phyloP scores from a whole-genome alignment of 2,329 filamentous ascomycete genomes.

The Chaetomium sp. region DNA sequence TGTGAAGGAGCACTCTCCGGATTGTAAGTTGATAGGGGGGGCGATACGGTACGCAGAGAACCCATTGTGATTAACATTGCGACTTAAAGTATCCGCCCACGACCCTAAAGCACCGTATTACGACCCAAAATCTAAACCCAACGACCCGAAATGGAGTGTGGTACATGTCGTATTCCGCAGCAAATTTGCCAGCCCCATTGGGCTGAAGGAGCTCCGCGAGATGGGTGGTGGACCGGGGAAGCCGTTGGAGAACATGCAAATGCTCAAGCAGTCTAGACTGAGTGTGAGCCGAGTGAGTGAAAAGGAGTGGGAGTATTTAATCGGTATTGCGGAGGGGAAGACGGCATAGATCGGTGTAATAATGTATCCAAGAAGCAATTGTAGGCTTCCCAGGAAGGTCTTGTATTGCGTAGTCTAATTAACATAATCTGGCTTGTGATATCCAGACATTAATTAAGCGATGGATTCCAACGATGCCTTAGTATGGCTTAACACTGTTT shows the following conservation, averaged over 20 bases:
- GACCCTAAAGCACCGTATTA: constrained; percentile 72
- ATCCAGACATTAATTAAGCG: constrained; percentile 23
- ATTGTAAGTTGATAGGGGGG: constrained; percentile 46
- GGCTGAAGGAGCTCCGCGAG: constrained; percentile 63
- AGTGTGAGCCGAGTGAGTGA: constrained; percentile 67
- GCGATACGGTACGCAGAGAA: background rate
- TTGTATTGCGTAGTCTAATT: background rate
- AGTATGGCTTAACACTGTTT: constrained; percentile 49
- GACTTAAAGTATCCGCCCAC: constrained; percentile 56
- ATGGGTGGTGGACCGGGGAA: constrained; percentile 49
- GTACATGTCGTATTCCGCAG: constrained; percentile 83
- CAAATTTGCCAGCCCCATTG: constrained; percentile 69
- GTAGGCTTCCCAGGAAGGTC: background rate
- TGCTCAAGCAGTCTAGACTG: constrained; percentile 73
- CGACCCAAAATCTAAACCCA: constrained; percentile 65
- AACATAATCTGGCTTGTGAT: background rate
- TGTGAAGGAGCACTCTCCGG: constrained; percentile 73
- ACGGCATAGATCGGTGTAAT: constrained; percentile 19
- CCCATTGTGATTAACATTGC: background rate
- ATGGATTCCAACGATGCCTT: constrained; percentile 30
- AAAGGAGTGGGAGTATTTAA: constrained; percentile 60
- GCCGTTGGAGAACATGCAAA: constrained; percentile 68
- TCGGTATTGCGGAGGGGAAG: constrained; percentile 43
- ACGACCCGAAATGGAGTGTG: constrained; percentile 74
- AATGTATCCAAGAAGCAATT: background rate